A percentile compares a stretch with the other conserved stretches of the same genome.
These are phyloP conservation scores for Hordeum pubiflorum DNA, from an alignment of 202 grass and related monocot genomes.

Conservation along the genomic window DNA sequence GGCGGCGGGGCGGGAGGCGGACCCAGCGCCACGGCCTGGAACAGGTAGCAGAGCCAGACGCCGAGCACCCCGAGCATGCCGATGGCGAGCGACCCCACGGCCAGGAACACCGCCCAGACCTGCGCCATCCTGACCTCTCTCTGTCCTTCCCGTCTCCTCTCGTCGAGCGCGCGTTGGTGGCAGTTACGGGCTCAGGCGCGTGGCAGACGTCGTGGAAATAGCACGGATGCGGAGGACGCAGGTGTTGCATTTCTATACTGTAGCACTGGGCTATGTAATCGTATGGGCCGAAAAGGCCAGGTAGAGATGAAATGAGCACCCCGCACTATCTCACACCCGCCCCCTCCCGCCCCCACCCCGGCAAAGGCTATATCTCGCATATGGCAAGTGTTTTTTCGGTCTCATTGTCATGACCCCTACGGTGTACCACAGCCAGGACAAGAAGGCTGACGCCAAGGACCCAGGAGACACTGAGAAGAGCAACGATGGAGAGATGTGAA, in stretches of 20 bases:
- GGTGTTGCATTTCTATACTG: neutral
- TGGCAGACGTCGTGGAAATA: neutral
- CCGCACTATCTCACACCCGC: too few species aligned
- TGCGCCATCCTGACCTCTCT: conserved; percentile 23
- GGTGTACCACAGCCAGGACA: too few species aligned
- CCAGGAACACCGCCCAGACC: conserved; percentile 40
- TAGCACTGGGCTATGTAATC: neutral
- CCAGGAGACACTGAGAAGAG: too few species aligned
- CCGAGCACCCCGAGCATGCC: conserved; percentile 53
- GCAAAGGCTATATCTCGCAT: too few species aligned
- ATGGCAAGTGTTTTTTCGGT: too few species aligned
- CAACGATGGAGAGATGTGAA: too few species aligned
- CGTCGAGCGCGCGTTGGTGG: neutral
- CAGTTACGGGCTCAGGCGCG: conserved; percentile 6
- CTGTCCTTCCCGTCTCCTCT: neutral
- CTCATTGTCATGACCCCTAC: too few species aligned
- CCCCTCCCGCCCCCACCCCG: too few species aligned
- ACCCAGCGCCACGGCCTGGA: conserved; percentile 37
- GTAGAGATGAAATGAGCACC: too few species aligned
- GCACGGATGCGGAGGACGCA: neutral
- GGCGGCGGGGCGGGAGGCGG: neutral
- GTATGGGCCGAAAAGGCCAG: neutral
- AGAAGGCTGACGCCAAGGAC: too few species aligned
- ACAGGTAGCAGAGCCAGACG: conserved; percentile 49
- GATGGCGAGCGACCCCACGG: conserved; percentile 36